Conservation (phyloP, 2,329 filamentous ascomycete genomes). For the Trichoderma guizhouense region DNA sequence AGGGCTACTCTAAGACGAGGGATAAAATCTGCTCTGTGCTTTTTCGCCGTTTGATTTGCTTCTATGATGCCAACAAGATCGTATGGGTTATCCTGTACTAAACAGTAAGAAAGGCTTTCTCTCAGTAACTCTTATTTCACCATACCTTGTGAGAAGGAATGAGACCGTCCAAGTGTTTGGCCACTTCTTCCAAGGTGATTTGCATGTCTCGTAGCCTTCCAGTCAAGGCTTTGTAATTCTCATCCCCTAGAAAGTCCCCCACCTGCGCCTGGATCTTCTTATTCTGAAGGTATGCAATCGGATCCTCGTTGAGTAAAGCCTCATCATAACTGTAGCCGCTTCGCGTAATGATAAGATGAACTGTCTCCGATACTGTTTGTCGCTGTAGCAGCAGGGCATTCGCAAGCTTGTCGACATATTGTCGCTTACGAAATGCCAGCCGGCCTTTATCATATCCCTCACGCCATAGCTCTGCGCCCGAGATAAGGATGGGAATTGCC, state of each 20-base stretch:
- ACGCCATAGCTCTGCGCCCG: neutral
- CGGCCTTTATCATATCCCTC: neutral
- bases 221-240: constrained; percentile 1
- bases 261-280: neutral
- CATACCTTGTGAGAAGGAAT: constrained; percentile 9
- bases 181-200: neutral
- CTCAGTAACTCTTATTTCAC: neutral
- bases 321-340: constrained; percentile 9
- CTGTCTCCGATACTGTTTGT: neutral
- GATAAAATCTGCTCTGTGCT: neutral
- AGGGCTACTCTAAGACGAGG: constrained; percentile 1
- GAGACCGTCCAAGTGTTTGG: neutral
- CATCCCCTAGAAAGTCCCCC: neutral
- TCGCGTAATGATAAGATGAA: neutral
- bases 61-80: constrained; percentile 11
- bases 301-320: neutral
- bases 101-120: neutral
- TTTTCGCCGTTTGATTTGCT: neutral
- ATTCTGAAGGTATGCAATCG: constrained; percentile 2
- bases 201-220: constrained; percentile 6
- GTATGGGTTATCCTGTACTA: neutral
- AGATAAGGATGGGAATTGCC: constrained; percentile 9
- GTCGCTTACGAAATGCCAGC: constrained; percentile 2
- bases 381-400: constrained; percentile 7
- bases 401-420: constrained; percentile 5